Evolutionary conservation across 2,329 filamentous ascomycete genomes (phyloP).

Genomic region (Alternaria novae-zelandiae): DNA sequence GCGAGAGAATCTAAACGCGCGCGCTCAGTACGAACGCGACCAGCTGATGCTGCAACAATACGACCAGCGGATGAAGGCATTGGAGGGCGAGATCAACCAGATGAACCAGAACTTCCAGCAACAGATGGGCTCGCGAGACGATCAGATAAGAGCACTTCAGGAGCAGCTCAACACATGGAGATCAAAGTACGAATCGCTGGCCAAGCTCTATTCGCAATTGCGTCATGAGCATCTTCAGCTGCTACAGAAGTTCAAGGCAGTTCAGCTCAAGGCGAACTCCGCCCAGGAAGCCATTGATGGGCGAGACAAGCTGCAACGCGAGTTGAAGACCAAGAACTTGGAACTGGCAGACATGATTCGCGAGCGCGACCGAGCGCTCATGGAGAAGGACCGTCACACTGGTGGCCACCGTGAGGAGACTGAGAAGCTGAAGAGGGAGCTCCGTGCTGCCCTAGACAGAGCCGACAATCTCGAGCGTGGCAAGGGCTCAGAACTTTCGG

Average conservation of each 20-base stretch:
- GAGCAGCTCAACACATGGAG: constrained; percentile 99
- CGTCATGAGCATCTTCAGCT: constrained; percentile 94
- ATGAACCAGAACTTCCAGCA: constrained; percentile 83
- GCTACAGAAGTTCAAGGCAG: constrained; percentile 92
- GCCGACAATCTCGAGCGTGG: constrained; percentile 90
- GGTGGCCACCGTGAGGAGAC: constrained; percentile 91
- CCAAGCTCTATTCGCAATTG: constrained; percentile 95
- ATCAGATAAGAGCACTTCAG: constrained; percentile 89
- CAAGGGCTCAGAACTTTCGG: constrained; percentile 94
- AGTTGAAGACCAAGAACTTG: constrained; percentile 99
- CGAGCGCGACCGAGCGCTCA: constrained; percentile 88
- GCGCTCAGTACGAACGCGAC: constrained; percentile 95
- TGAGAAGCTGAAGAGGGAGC: constrained; percentile 91
- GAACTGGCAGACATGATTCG: constrained; percentile 98
- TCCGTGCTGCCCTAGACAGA: constrained; percentile 88
- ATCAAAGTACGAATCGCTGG: constrained; percentile 93
- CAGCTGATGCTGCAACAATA: constrained; percentile 97
- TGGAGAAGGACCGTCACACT: constrained; percentile 87
- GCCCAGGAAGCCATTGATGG: constrained; percentile 96
- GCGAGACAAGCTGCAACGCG: constrained; percentile 92
- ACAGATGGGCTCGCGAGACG: constrained; percentile 88
- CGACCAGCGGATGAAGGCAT: constrained; percentile 86
- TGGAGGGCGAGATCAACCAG: constrained; percentile 85
- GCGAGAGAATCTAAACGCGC: constrained; percentile 90
- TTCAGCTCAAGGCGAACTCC: constrained; percentile 95